Conservation (phyloP, 352 stramenopile genomes). For the Pseudoperonospora humuli region DNA sequence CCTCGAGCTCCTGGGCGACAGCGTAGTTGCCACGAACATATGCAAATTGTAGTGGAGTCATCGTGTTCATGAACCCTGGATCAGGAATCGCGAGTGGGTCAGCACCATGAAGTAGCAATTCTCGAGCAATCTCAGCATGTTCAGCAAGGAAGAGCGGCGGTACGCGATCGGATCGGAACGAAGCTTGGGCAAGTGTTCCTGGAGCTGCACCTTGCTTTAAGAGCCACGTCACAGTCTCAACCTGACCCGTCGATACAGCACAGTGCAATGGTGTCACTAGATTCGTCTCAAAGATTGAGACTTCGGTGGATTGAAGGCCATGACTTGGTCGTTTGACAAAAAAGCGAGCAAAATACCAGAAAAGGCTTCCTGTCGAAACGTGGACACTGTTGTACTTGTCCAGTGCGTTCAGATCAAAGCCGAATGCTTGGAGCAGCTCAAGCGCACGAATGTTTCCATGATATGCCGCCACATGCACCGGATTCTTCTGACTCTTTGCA, state of each 20-base stretch:
- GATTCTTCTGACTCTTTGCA: constrained; percentile 49
- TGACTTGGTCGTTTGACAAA: constrained; percentile 44
- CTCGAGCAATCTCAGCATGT: constrained; percentile 48
- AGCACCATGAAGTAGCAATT: constrained; percentile 55
- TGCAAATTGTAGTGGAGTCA: constrained; percentile 70
- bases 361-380: constrained; percentile 61
- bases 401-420: constrained; percentile 41
- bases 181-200: constrained; percentile 44
- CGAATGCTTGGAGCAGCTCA: constrained; percentile 34
- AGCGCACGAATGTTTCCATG: constrained; percentile 53
- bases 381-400: constrained; percentile 61
- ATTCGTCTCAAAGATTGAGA: constrained; percentile 74
- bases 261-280: constrained; percentile 76
- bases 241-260: constrained; percentile 56
- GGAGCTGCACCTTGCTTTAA: constrained; percentile 48
- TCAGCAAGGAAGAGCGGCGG: constrained; percentile 76
- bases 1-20: constrained; percentile 65
- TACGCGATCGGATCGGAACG: constrained; percentile 62
- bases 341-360: constrained; percentile 70
- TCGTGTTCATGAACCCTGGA: constrained; percentile 73
- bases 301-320: constrained; percentile 49
- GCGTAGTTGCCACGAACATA: constrained; percentile 75
- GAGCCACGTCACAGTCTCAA: constrained; percentile 65
- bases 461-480: constrained; percentile 55
- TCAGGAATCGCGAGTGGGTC: constrained; percentile 61